These are phyloP conservation scores for Alternaria alternata DNA, from an alignment of 2,329 filamentous ascomycete genomes.

Conservation along the genomic window DNA sequence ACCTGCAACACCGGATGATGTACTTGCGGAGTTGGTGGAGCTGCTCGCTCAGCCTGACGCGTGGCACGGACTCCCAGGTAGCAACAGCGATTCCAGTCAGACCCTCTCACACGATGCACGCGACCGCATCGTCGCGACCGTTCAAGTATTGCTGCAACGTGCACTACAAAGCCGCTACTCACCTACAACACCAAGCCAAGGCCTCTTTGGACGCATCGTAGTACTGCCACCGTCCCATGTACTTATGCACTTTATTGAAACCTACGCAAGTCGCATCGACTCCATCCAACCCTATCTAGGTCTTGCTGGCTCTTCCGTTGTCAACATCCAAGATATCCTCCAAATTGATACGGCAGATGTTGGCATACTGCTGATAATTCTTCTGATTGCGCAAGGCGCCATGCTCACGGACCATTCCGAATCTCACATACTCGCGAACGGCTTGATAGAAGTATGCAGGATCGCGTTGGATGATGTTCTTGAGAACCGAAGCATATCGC, in stretches of 20 bases:
- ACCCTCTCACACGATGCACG: slow-evolving; percentile 8
- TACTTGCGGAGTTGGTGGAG: slow-evolving; percentile 10
- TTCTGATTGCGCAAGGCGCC: slow-evolving; percentile 11
- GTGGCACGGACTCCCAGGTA: slow-evolving; percentile 4
- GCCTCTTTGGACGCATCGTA: slow-evolving; percentile 14
- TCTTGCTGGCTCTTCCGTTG: slow-evolving; percentile 7
- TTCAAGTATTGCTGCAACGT: slow-evolving; percentile 9
- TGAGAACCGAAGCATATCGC: slow-evolving; percentile 12
- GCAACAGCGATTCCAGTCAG: neutral
- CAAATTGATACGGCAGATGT: slow-evolving; percentile 8
- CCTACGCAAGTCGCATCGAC: slow-evolving; percentile 11
- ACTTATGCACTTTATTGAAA: slow-evolving; percentile 9
- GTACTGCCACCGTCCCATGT: slow-evolving; percentile 11
- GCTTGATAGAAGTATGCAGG: slow-evolving; percentile 13
- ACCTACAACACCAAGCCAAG: slow-evolving; percentile 1
- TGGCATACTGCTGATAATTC: slow-evolving; percentile 10
- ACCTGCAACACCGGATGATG: neutral
- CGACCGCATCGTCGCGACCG: slow-evolving; percentile 10
- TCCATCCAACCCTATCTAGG: slow-evolving; percentile 13
- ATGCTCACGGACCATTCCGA: slow-evolving; percentile 13
- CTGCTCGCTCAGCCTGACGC: slow-evolving; percentile 6
- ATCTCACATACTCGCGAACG: slow-evolving; percentile 9
- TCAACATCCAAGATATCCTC: slow-evolving; percentile 10
- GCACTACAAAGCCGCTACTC: slow-evolving; percentile 3
- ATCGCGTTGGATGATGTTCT: slow-evolving; percentile 12